Evolutionary conservation across 306 rosid genomes (phyloP).

Genomic region (Carpinus viminea): DNA sequence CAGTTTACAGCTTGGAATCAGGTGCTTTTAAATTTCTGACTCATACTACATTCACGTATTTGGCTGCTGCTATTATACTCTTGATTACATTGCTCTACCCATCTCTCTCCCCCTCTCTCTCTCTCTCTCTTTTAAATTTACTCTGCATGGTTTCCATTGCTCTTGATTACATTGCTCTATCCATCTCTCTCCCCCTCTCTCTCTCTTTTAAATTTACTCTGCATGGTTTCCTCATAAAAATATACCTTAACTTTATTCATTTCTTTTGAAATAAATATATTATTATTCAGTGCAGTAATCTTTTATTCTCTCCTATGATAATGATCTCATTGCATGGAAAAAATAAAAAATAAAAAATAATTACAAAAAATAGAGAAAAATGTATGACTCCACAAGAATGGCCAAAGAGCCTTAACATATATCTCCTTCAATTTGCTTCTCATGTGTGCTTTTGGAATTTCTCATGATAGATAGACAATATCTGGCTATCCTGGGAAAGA

Average conservation of each 20-base stretch:
- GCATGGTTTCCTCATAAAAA: neutral
- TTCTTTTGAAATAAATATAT: neutral
- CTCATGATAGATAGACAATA: neutral
- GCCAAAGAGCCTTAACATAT: conserved; percentile 18
- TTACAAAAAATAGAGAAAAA: neutral
- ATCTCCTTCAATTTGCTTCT: conserved; percentile 31
- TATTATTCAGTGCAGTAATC: neutral
- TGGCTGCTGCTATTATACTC: conserved; percentile 15
- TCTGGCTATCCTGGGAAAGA: conserved; percentile 10
- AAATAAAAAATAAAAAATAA: neutral
- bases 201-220: conserved; percentile 1
- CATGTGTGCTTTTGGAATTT: conserved; percentile 26
- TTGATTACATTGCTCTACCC: conserved; percentile 22
- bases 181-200: no score
- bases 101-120: conserved; percentile 6
- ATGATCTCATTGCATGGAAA: neutral
- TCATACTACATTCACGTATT: conserved; percentile 10
- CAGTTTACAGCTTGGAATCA: conserved; percentile 98
- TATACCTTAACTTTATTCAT: conserved; percentile 2
- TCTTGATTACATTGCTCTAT: no score
- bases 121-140: neutral
- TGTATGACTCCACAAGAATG: conserved; percentile 14
- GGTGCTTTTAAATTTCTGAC: conserved; percentile 48
- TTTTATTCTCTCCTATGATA: neutral
- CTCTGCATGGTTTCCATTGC: conserved; percentile 5